Evolutionary conservation across 2,329 filamentous ascomycete genomes (phyloP).

Genomic region (Ophiocordyceps camponoti-leonardi): DNA sequence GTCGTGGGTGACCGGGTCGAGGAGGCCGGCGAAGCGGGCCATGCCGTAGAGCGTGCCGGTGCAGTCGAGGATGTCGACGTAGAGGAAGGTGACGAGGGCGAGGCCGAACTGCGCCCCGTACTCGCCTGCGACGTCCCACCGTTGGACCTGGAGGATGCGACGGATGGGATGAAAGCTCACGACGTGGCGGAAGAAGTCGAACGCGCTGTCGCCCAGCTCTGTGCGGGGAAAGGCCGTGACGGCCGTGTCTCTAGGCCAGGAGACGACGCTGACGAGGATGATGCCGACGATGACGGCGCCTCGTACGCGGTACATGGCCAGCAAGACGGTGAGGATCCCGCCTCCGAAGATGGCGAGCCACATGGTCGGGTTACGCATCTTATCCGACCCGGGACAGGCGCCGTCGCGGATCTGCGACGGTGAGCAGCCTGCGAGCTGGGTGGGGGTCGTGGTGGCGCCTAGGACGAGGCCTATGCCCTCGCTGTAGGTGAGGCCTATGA

Average conservation of each 20-base stretch:
- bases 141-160: constrained; percentile 49
- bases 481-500: constrained; percentile 62
- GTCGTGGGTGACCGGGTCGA: constrained; percentile 69
- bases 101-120: constrained; percentile 65
- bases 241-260: constrained; percentile 61
- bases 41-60: constrained; percentile 82
- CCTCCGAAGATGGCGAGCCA: constrained; percentile 85
- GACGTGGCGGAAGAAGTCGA: constrained; percentile 79
- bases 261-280: constrained; percentile 70
- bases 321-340: constrained; percentile 59
- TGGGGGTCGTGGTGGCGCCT: constrained; percentile 48
- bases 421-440: constrained; percentile 58
- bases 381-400: constrained; percentile 42
- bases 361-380: constrained; percentile 71
- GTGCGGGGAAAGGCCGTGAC: constrained; percentile 74
- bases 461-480: constrained; percentile 69
- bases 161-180: constrained; percentile 69
- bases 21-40: constrained; percentile 66
- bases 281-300: constrained; percentile 76
- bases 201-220: constrained; percentile 46
- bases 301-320: constrained; percentile 77
- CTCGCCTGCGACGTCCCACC: constrained; percentile 48
- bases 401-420: constrained; percentile 26
- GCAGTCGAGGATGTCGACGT: constrained; percentile 77
- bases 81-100: constrained; percentile 75